These are phyloP conservation scores for Phytophthora pseudosyringae DNA, from an alignment of 352 stramenopile species.

Conservation along the genomic window DNA sequence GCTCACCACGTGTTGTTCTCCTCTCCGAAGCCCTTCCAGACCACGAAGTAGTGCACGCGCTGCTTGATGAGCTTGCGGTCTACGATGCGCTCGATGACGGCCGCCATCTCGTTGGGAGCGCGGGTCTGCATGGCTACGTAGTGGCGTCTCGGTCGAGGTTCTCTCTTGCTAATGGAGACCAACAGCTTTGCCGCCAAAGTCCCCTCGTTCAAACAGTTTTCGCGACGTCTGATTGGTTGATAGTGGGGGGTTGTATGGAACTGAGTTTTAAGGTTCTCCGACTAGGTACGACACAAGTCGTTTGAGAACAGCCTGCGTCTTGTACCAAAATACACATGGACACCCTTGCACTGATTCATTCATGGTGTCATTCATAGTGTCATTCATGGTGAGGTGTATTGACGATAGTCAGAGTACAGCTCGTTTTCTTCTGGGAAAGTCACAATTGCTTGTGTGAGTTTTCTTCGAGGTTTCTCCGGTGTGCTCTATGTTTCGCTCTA, in stretches of 20 bases:
- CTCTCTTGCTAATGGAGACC: constrained; percentile 31
- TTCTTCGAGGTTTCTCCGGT: no score
- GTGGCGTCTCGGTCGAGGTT: background rate
- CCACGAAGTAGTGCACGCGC: constrained; percentile 85
- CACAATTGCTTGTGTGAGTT: no score
- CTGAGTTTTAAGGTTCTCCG: background rate
- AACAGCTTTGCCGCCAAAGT: constrained; percentile 16
- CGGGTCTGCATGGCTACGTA: background rate
- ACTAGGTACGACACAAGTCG: background rate
- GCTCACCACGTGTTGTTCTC: constrained; percentile 86
- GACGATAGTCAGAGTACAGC: no score
- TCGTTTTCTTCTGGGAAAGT: no score
- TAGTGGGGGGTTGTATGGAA: background rate
- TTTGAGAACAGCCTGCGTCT: no score
- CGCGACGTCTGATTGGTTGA: constrained; percentile 6
- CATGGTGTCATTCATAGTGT: no score
- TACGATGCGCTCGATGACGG: constrained; percentile 83
- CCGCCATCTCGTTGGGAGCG: constrained; percentile 42
- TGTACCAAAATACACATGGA: no score
- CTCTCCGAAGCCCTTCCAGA: constrained; percentile 80
- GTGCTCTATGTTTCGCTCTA: no score
- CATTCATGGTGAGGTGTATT: no score
- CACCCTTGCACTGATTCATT: no score
- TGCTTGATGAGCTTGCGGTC: constrained; percentile 82
- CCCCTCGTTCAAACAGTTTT: constrained; percentile 8